phyloP scores from a whole-genome alignment of 2,329 filamentous ascomycete species.

The Plenodomus tracheiphilus region DNA sequence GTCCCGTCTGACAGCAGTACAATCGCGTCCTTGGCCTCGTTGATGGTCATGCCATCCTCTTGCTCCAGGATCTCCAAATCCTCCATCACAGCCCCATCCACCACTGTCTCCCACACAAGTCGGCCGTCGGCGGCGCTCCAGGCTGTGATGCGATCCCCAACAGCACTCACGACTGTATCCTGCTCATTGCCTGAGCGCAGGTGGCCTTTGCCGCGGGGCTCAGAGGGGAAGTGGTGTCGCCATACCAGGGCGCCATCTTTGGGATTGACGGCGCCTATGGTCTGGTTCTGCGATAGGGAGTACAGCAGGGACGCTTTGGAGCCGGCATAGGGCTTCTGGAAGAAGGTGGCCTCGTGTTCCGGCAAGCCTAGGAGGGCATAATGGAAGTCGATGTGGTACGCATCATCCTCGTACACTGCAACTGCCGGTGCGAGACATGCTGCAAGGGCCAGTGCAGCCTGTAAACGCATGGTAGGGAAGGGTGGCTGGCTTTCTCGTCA shows the following conservation, averaged over 20 bases:
- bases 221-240: constrained; percentile 72
- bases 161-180: constrained; percentile 73
- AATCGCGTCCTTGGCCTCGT: constrained; percentile 67
- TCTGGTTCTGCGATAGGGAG: constrained; percentile 80
- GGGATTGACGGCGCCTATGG: constrained; percentile 88
- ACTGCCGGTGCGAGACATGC: constrained; percentile 55
- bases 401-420: constrained; percentile 88
- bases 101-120: constrained; percentile 71
- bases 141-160: constrained; percentile 69
- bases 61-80: constrained; percentile 79
- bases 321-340: constrained; percentile 80
- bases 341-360: constrained; percentile 84
- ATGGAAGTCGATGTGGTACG: constrained; percentile 90
- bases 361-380: constrained; percentile 85
- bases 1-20: constrained; percentile 64
- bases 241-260: constrained; percentile 82
- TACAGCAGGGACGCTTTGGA: constrained; percentile 90
- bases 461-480: constrained; percentile 41
- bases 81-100: constrained; percentile 59
- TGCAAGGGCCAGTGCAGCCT: constrained; percentile 41
- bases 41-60: constrained; percentile 57
- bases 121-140: constrained; percentile 86
- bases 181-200: constrained; percentile 78
- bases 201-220: constrained; percentile 43
- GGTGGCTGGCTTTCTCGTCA: constrained; percentile 7